Evolutionary conservation across 345 rosid genomes (phyloP), one percentile per base, ranked within the genome.

Genomic region (Capsella bursapastoris): DNA sequence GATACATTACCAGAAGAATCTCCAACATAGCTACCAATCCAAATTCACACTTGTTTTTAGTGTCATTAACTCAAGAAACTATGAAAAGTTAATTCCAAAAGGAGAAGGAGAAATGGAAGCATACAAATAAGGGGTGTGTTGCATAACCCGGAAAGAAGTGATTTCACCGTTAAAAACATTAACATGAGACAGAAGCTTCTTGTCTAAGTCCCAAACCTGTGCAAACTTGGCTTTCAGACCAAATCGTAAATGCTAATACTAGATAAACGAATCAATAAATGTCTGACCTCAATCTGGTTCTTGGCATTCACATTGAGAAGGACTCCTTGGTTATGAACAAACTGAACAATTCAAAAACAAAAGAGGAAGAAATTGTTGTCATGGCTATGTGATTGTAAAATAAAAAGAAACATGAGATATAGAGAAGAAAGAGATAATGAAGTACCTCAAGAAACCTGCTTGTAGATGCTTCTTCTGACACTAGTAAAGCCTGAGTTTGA

Each of bases 151-250:
- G 57, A 91, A 82, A 78, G 90, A 82, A 45, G 93, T 88, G 47
- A 94, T 87, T 51, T 90, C 88, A 29, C 78, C 85, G 35, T 82
- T 81, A 34, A 80, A 80, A 34, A 61, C 81, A 80, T 87, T 84
- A 67, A 83, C 80, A 57, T 84, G 68, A 70, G 86, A 84, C 83
- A 88, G 12, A 57, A 78, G 66, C 83, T 83, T 87, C 86, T 78
- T 88, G 38, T 91, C 95, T 63, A 91, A 70, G 69, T 91, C 87
- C 98, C 98, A 94, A 29, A 91, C 97, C 98, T 94, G 77, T 2
- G 44, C 15, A 9, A 55, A 5, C 8, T 49, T 49, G 13, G 15
- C 29, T 56, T 73, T 77, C 22, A 51, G 60, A 78, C 47, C 37
- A 59, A 71, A 58, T 1, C 50, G 50, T 32, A 58, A 25, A 50